These are phyloP conservation scores for Mycosphaerelloides madeirae DNA, from an alignment of 2,329 filamentous ascomycete species.

Conservation along the genomic window DNA sequence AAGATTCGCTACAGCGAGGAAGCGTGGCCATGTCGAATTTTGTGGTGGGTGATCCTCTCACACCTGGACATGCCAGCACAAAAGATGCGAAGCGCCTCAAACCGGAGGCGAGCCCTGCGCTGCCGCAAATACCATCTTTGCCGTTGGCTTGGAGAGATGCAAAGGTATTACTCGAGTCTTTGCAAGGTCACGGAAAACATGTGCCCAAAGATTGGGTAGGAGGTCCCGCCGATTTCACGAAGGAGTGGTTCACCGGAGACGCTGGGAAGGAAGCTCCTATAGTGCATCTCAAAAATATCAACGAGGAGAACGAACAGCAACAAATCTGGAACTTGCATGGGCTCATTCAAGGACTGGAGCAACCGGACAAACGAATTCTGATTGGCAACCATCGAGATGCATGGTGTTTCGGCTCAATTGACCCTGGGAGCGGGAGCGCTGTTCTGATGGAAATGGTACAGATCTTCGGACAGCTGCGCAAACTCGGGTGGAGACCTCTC, in stretches of 20 bases:
- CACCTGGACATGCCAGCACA: slow-evolving; percentile 76
- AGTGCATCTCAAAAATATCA: slow-evolving; percentile 77
- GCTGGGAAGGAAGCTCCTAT: slow-evolving; percentile 46
- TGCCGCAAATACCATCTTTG: slow-evolving; percentile 81
- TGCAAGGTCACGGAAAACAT: slow-evolving; percentile 68
- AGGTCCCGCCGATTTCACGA: slow-evolving; percentile 59
- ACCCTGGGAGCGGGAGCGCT: slow-evolving; percentile 83
- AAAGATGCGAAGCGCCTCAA: slow-evolving; percentile 61
- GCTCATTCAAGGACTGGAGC: slow-evolving; percentile 76
- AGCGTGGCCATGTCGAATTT: slow-evolving; percentile 75
- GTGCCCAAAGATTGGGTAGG: slow-evolving; percentile 68
- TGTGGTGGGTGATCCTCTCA: slow-evolving; percentile 86
- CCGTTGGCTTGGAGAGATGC: slow-evolving; percentile 89
- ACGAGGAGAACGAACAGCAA: slow-evolving; percentile 77
- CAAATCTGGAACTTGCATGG: slow-evolving; percentile 91
- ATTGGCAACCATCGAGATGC: slow-evolving; percentile 91
- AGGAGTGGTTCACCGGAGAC: slow-evolving; percentile 75
- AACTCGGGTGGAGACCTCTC: slow-evolving; percentile 79
- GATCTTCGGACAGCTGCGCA: slow-evolving; percentile 73
- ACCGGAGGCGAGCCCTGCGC: slow-evolving; percentile 63
- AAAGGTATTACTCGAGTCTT: slow-evolving; percentile 66
- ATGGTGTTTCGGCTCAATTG: slow-evolving; percentile 82
- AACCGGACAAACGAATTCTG: slow-evolving; percentile 75
- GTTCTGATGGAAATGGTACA: slow-evolving; percentile 84
- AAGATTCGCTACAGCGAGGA: slow-evolving; percentile 76